Evolutionary conservation across 2,329 filamentous ascomycete genomes (phyloP).

Genomic region (Cladosporium sp.): DNA sequence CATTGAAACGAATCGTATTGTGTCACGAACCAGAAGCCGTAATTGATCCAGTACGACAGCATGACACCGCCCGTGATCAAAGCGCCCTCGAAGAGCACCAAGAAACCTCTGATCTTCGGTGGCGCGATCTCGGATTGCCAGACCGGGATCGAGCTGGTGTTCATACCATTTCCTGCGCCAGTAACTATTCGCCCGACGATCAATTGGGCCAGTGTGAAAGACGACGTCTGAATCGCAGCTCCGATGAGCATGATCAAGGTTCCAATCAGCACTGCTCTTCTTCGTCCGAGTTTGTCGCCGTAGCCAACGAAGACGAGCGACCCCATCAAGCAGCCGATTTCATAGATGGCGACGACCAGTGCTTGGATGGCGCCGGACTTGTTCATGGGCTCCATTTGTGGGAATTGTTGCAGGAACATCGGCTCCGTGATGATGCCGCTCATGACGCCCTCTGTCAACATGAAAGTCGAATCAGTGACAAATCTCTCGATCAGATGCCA

Average conservation of each 20-base stretch:
- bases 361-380: slow-evolving; percentile 19
- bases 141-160: slow-evolving; percentile 42
- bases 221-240: background rate
- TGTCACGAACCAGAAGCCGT: slow-evolving; percentile 22
- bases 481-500: background rate
- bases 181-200: slow-evolving; percentile 44
- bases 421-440: slow-evolving; percentile 11
- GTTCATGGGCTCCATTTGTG: background rate
- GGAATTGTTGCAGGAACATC: background rate
- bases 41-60: slow-evolving; percentile 44
- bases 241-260: slow-evolving; percentile 37
- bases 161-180: slow-evolving; percentile 42
- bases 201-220: slow-evolving; percentile 33
- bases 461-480: background rate
- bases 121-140: slow-evolving; percentile 45
- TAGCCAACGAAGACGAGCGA: slow-evolving; percentile 35
- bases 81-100: slow-evolving; percentile 46
- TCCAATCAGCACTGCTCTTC: slow-evolving; percentile 38
- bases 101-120: slow-evolving; percentile 41
- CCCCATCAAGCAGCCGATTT: slow-evolving; percentile 41
- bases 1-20: background rate
- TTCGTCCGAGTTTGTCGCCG: slow-evolving; percentile 42
- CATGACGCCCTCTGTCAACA: slow-evolving; percentile 9
- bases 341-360: slow-evolving; percentile 44
- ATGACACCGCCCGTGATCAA: slow-evolving; percentile 45